Base-by-base conservation (phyloP, 805 yeast genomes). In the Starmerella asiatica region DNA sequence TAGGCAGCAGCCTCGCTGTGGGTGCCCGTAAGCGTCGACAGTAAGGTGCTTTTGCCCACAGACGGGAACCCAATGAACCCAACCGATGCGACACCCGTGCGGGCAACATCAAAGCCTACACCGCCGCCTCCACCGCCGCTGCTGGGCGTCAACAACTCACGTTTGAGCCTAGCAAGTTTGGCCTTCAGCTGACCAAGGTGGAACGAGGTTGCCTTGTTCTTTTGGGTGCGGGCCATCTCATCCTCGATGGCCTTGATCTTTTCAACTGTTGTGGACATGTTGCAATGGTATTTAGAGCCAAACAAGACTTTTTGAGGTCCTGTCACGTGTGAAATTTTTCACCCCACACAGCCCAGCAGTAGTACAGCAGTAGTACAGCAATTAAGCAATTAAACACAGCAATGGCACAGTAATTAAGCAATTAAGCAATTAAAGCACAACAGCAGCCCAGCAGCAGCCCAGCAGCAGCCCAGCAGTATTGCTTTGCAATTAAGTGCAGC, bases 41-140 rank as follows among this genome's bases (percentile, higher is more conserved):
- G 70, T 43, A 91, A 63, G 1, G 99, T 91, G 32, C 62, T 51
- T 40, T 66, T 65, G 24, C 91, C 91, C 3, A 91, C 98, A 1
- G 97, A 86, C 1, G 99, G 99, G 58, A 91, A 91, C 3, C 99
- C 99, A 32, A 91, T 94, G 58, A 86, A 91, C 8, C 98, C 99
- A 38, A 91, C 93, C 7, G 94, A 75, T 3, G 95, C 96, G 12
- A 83, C 95, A 63, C 99, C 99, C 0, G 96, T 88, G 60, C 95
- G 75, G n/a, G 94, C 94, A 33, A 91, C 97, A 65, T 91, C 99
- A 62, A 91, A 91, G 6, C 98, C 98, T 18, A 72, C 75, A 48
- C 97, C 96, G 17, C 73, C 82, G 42, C 91, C 93, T 43, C 95
- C 94, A 27, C 95, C 95, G 16, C 82, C 73, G 12, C 75, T 59